phyloP scores from a whole-genome alignment of 2,329 filamentous ascomycete species.

The Geosmithia morbida region DNA sequence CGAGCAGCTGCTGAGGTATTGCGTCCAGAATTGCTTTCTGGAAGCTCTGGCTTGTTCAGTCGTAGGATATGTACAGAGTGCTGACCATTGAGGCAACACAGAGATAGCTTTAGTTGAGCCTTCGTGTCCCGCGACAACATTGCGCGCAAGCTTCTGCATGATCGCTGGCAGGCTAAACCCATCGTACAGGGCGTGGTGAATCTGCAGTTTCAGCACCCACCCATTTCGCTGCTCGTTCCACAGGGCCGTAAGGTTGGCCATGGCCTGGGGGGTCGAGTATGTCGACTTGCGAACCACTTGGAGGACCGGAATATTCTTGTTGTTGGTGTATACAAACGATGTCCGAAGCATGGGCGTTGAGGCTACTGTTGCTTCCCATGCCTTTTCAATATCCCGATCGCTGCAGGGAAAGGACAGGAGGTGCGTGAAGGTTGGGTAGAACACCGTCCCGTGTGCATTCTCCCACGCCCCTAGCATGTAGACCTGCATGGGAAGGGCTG shows the following conservation, averaged over 20 bases:
- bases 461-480: conserved; percentile 74
- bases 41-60: conserved; percentile 2
- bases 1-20: conserved; percentile 16
- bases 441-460: conserved; percentile 48
- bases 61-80: conserved; percentile 6
- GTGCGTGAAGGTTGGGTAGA: conserved; percentile 62
- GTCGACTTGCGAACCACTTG: conserved; percentile 39
- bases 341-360: conserved; percentile 56
- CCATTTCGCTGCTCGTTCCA: conserved; percentile 4
- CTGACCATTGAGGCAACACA: conserved; percentile 12
- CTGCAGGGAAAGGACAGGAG: conserved; percentile 15
- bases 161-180: conserved; percentile 61
- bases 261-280: conserved; percentile 5
- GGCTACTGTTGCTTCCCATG: conserved; percentile 46
- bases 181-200: conserved; percentile 86
- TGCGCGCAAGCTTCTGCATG: conserved; percentile 25
- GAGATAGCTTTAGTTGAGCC: neutral
- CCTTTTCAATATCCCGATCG: conserved; percentile 28
- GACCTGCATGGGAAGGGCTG: conserved; percentile 61
- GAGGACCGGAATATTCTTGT: conserved; percentile 35
- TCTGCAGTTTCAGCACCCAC: conserved; percentile 33
- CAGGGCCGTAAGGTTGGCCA: conserved; percentile 9
- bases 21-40: conserved; percentile 23
- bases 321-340: conserved; percentile 38
- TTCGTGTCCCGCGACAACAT: neutral